Evolutionary conservation across 1,284 basidiomycete genomes (phyloP), one percentile per base, ranked within the genome.

Genomic region (Abortiporus biennis): DNA sequence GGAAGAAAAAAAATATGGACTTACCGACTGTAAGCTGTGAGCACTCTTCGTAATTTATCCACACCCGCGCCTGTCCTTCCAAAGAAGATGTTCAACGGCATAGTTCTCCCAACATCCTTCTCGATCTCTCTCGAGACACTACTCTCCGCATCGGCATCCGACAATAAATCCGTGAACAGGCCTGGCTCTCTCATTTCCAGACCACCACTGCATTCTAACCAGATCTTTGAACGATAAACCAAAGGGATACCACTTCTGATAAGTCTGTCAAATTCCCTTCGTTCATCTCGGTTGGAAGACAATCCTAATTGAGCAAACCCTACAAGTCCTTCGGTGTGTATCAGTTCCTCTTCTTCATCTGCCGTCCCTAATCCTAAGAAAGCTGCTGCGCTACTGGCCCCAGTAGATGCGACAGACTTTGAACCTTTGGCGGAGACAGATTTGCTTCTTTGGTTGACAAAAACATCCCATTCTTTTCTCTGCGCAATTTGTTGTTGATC

Each of bases 81-180:
- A 64, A 98, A 99, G 67, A 95, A 99, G 25, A 98, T 76, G 57
- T 98, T 98, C 32, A 94, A 69, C 0, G 95, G 95, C 85, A 98
- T 96, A 31, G 91, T 95, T 61, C 92, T 65, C 42, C 85, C 80
- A 1, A 97, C 89, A 56, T 98, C 95, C 65, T 98, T 94, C 67
- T 95, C 93, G 48, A 99, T 98, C 67, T 99, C 95, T 33, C 58
- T 63, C 38, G 80, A 74, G 1, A 87, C 80, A 33, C 76, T 72
- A 17, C 67, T 71, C 31, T 73, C 75, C 23, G 72, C 69, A n/a
- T 57, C 61, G 20, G 66, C 68, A 49, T 82, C 76, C 0, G 72
- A 72, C 19, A 95, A 67, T 45, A 98, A 65, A 58, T 98, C 95
- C 40, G 78, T 72, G 59, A 97, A 99, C 46, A 89, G 64, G 2